These are phyloP conservation scores for Marchantia polymorpha DNA, from an alignment of 225 moss, liverwort and hornwort genomes.

Conservation along the genomic window DNA sequence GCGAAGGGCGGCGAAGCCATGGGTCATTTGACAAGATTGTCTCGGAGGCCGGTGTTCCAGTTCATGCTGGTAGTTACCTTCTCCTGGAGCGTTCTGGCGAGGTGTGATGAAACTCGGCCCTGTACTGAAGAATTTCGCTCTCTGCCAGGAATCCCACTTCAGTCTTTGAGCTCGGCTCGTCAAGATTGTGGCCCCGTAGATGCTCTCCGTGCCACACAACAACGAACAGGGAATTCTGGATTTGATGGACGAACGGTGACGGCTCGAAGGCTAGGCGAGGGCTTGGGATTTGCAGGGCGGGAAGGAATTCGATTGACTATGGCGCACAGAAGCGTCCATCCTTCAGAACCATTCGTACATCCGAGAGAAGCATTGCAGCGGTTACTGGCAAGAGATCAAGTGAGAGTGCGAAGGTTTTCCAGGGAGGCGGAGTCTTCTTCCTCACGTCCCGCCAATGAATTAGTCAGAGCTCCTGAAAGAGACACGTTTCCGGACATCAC, in stretches of 20 bases:
- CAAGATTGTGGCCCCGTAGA: background rate
- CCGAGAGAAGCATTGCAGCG: no score
- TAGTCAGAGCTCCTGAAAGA: slow-evolving; percentile 29
- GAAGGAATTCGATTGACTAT: slow-evolving; percentile 36
- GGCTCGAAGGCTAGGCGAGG: slow-evolving; percentile 28
- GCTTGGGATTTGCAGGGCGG: background rate
- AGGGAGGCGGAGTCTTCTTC: slow-evolving; percentile 17
- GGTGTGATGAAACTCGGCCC: slow-evolving; percentile 18
- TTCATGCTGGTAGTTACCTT: slow-evolving; percentile 12
- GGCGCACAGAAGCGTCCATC: slow-evolving; percentile 9
- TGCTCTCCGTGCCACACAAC: background rate
- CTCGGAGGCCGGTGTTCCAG: slow-evolving; percentile 10
- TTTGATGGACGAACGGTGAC: background rate
- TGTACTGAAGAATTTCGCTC: background rate
- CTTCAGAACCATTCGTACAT: slow-evolving; percentile 9
- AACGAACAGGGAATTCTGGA: slow-evolving; percentile 4
- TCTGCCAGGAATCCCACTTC: slow-evolving; percentile 11
- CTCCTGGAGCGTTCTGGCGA: slow-evolving; percentile 18
- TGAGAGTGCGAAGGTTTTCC: slow-evolving; percentile 17
- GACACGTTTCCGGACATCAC: slow-evolving; percentile 34
- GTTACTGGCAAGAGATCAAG: slow-evolving; percentile 29
- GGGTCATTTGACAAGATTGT: background rate
- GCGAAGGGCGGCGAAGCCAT: slow-evolving; percentile 13
- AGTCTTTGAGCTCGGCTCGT: background rate
- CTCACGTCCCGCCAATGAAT: background rate